These are phyloP conservation scores for Peronospora belbahrii DNA, from an alignment of 352 stramenopile species.

Conservation along the genomic window DNA sequence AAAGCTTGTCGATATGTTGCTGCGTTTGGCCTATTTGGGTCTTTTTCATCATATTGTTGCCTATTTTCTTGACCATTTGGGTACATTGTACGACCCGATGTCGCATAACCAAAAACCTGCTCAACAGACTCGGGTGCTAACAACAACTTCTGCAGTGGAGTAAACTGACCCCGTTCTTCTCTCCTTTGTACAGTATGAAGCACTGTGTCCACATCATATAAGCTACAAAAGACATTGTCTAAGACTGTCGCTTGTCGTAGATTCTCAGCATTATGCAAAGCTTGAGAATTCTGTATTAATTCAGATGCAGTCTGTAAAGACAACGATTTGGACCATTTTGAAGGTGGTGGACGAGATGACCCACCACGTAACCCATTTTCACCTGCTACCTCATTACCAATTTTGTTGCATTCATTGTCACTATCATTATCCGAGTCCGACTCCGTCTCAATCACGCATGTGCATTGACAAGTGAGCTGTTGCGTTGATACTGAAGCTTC, in stretches of 20 bases:
- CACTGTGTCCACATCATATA: constrained; percentile 68
- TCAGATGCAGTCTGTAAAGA: constrained; percentile 37
- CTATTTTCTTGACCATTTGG: neutral
- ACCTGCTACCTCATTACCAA: neutral
- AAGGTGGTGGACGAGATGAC: neutral
- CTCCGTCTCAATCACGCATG: constrained; percentile 59
- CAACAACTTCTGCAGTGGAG: constrained; percentile 59
- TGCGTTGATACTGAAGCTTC: neutral
- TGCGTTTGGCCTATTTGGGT: constrained; percentile 17
- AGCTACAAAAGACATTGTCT: constrained; percentile 71
- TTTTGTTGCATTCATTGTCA: neutral
- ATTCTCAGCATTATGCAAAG: constrained; percentile 65
- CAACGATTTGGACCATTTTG: constrained; percentile 22
- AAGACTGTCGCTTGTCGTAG: constrained; percentile 49
- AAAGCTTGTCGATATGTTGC: constrained; percentile 50
- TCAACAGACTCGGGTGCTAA: constrained; percentile 49
- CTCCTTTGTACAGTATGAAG: constrained; percentile 47
- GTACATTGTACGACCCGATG: constrained; percentile 17
- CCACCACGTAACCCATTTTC: neutral
- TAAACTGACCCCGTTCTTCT: constrained; percentile 53
- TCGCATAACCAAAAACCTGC: constrained; percentile 60
- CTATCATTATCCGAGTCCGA: constrained; percentile 64
- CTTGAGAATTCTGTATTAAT: constrained; percentile 53
- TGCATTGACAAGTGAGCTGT: constrained; percentile 49
- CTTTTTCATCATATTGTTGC: constrained; percentile 3